phyloP scores from a whole-genome alignment of 2,329 filamentous ascomycete genomes.

The Albophoma yamanashiensis region DNA sequence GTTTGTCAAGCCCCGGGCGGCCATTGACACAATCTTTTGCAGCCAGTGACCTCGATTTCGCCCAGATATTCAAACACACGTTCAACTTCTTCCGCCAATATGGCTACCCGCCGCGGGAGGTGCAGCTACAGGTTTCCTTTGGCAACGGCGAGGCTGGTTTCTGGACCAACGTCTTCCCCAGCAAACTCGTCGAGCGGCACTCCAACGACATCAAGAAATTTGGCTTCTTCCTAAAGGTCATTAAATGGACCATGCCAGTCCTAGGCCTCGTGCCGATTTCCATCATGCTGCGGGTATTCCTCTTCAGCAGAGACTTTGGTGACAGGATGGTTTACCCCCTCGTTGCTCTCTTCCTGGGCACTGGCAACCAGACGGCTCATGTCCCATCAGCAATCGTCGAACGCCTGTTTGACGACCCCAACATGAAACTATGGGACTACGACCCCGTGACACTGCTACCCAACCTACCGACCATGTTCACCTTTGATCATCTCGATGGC shows the following conservation, averaged over 20 bases:
- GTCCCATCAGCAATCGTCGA: slow-evolving; percentile 60
- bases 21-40: not conserved
- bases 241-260: slow-evolving; percentile 49
- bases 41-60: not conserved
- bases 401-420: slow-evolving; percentile 45
- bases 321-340: slow-evolving; percentile 63
- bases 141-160: slow-evolving; percentile 47
- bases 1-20: slow-evolving; percentile 7
- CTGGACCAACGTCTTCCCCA: slow-evolving; percentile 57
- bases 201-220: slow-evolving; percentile 47
- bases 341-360: slow-evolving; percentile 63
- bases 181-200: slow-evolving; percentile 42
- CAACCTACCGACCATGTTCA: slow-evolving; percentile 55
- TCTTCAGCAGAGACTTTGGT: slow-evolving; percentile 59
- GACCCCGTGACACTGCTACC: slow-evolving; percentile 41
- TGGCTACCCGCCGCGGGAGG: slow-evolving; percentile 43
- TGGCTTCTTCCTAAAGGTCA: slow-evolving; percentile 41
- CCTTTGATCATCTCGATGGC: slow-evolving; percentile 49
- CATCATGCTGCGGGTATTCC: slow-evolving; percentile 54
- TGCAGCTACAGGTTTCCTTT: slow-evolving; percentile 53
- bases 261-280: slow-evolving; percentile 53
- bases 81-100: slow-evolving; percentile 53
- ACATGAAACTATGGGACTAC: slow-evolving; percentile 50
- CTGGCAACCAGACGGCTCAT: slow-evolving; percentile 63
- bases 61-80: slow-evolving; percentile 54